Percentiles rank a stretch among this genome's conserved stretches.
Evolutionary conservation across 306 rosid genomes (phyloP).

Genomic region (Citrullus colocynthis): DNA sequence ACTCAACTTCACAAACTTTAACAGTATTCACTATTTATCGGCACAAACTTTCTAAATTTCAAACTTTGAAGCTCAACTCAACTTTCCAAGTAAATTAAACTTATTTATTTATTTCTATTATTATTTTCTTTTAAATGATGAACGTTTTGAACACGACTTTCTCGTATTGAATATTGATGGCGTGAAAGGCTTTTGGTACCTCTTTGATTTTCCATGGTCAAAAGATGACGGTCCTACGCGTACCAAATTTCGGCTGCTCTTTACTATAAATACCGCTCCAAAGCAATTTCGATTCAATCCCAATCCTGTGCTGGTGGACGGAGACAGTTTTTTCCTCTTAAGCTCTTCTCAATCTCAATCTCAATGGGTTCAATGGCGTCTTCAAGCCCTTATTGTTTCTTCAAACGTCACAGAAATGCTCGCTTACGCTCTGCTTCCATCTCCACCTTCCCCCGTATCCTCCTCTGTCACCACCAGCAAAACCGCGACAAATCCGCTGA

Average conservation of each 20-base stretch:
- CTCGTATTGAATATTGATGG: too few species aligned
- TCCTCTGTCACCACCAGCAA: conserved; percentile 16
- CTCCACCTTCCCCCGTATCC: conserved; percentile 7
- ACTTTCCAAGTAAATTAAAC: too few species aligned
- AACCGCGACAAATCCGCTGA: conserved; percentile 13
- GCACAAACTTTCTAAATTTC: too few species aligned
- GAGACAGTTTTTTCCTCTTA: not conserved
- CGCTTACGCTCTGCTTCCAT: not conserved
- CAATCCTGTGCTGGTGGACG: not conserved
- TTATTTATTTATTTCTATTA: too few species aligned
- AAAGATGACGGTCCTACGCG: not conserved
- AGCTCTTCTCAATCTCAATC: not conserved
- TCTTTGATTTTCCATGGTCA: not conserved
- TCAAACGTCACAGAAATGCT: conserved; percentile 5
- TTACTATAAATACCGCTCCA: not conserved
- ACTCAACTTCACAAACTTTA: too few species aligned
- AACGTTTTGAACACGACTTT: too few species aligned
- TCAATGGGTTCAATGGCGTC: conserved; percentile 35
- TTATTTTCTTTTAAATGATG: too few species aligned
- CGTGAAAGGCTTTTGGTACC: too few species aligned
- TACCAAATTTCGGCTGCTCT: not conserved
- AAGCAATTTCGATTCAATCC: not conserved
- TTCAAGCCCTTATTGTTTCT: conserved; percentile 5
- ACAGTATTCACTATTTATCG: too few species aligned
- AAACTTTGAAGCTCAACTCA: too few species aligned